phyloP scores from a whole-genome alignment of 2,329 filamentous ascomycete genomes.

The Sporothrix euskadiensis region DNA sequence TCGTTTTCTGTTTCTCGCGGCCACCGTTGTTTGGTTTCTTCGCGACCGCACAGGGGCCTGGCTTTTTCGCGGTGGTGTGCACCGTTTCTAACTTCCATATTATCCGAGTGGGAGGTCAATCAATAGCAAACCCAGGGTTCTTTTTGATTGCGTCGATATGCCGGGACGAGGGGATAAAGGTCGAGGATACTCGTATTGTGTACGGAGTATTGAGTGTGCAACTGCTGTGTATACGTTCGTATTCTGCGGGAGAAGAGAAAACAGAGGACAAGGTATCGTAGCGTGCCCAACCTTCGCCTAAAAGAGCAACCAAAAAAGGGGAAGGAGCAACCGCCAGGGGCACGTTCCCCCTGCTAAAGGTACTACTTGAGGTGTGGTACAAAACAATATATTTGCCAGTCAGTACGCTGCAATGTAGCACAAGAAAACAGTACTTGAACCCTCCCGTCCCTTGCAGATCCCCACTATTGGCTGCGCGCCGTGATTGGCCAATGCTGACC shows the following conservation, averaged over 20 bases:
- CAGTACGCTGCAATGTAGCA: neutral
- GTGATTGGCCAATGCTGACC: constrained; percentile 25
- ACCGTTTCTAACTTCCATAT: neutral
- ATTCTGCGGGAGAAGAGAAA: neutral
- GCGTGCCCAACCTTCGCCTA: neutral
- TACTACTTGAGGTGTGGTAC: constrained; percentile 2
- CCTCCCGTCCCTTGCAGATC: constrained; percentile 24
- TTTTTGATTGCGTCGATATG: constrained; percentile 13
- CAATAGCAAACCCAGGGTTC: neutral
- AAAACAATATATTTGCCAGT: neutral
- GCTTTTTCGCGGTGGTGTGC: neutral
- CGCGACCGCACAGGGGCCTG: neutral
- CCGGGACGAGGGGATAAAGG: constrained; percentile 8
- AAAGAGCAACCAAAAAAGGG: constrained; percentile 19
- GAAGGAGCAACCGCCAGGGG: constrained; percentile 13
- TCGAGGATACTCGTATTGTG: neutral
- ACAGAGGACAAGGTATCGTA: neutral
- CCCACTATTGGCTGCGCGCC: constrained; percentile 4
- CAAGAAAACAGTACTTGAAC: neutral
- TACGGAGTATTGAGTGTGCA: neutral
- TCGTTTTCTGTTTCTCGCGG: constrained; percentile 23
- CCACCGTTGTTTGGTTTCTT: constrained; percentile 24
- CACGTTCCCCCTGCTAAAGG: neutral
- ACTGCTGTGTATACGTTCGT: too few species aligned
- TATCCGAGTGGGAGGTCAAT: constrained; percentile 12